Evolutionary conservation across 371 early-diverging fungal genomes (phyloP), one percentile per base, ranked within the genome.

Genomic region (Mucor sp.): DNA sequence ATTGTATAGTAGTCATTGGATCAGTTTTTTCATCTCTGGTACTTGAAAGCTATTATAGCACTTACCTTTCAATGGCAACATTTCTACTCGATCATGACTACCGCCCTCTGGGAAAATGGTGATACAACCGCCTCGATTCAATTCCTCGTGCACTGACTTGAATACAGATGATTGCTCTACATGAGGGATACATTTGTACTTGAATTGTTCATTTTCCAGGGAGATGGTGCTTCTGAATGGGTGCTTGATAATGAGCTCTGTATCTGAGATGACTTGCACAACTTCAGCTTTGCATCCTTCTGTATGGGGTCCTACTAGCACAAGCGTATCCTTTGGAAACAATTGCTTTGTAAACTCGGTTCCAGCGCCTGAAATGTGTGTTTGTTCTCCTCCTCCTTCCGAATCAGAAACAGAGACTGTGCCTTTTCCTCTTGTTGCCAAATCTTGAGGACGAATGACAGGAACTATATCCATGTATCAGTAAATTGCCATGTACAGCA

Each of bases 31-130:
- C 1, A 0, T 9, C 50, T 50, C 14, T 12, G 0, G 25, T 25
- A 50, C 37, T 35, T 3, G 3, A 50, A 50, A 23, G 25, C 23
- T 9, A 53, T 11, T 33, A 9, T 9, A 4, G 30, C 23, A 0
- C 15, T 55, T 83, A 88, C 88, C 88, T 87, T 97, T 97, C 60
- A 97, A 78, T 21, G 98, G 98, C 62, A 98, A 77, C 86, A 98
- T 88, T 66, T 95, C 93, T 9, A 94, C 86, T 60, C 97, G 93
- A 76, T 98, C 98, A 77, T 98, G 98, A 68, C 91, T 91, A 8
- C 98, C 97, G 50, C 98, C 97, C 70, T 97, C 98, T 3, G 98
- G 98, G 77, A 98, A 98, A 63, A 98, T 97, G 7, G 97, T 97
- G 15, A 98, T 89, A 66, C 94, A 93, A 28, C 87, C 87, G 33